Base-by-base conservation (phyloP, 345 rosid genomes). In the Capsella bursapastoris region DNA sequence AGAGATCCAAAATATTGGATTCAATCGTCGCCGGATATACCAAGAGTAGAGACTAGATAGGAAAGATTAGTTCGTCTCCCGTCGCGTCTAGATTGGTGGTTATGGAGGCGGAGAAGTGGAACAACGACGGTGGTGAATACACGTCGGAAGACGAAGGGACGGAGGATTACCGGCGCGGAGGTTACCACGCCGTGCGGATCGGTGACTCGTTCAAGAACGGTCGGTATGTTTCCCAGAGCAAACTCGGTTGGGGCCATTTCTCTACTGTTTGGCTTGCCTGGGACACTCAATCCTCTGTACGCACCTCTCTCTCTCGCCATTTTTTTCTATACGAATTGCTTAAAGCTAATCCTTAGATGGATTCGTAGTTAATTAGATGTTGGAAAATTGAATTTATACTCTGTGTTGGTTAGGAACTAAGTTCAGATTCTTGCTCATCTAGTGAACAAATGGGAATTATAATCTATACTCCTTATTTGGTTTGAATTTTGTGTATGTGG, bases 241-340 rank as follows among this genome's bases (percentile, higher is more conserved):
- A 91, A 87, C 97, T 95, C 45, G 97, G 97, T 1, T 95, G 99
- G 97, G 97, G 96, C 10, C 97, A 95, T 81, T 95, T 92, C 84
- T 91, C 97, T 51, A 95, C 97, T 34, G 97, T 95, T 31, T 90
- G 99, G 98, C 98, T 94, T 58, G 86, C 98, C 55, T 91, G 97
- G 95, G 98, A 94, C 57, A 82, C 84, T 64, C 91, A 81, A 29
- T 80, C 53, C 70, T 85, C 85, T 79, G 98, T 93, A 91, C 13
- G 80, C 49, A 6, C 47, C 64, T 51, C 48, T 69, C 27, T 69
- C 38, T 11, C 50, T 37, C 34, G 25, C 25, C 25, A 22, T 32
- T 18, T 12, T 44, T 37, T 16, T 10, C 22, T 11, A n/a, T 28
- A 9, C 51, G 32, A 18, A 57, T 44, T 47, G 34, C 58, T 71